Conservation (phyloP, 495 filamentous ascomycete species). For the Penicillium odoratum region DNA sequence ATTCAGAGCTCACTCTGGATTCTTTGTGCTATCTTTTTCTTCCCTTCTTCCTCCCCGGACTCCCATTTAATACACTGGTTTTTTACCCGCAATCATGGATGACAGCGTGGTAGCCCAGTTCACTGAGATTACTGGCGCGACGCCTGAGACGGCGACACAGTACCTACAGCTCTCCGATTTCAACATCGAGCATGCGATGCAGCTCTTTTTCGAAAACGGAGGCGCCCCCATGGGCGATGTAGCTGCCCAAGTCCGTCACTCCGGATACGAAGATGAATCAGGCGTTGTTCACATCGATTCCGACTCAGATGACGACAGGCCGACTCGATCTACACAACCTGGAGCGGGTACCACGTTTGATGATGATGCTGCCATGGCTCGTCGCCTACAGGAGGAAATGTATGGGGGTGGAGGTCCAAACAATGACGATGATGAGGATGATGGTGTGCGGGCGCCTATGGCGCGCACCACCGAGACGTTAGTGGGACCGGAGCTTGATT, state of each 20-base stretch:
- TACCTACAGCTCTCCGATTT: conserved; percentile 82
- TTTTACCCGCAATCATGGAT: conserved; percentile 60
- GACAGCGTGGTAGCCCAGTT: conserved; percentile 51
- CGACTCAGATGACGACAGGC: conserved; percentile 61
- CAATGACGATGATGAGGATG: conserved; percentile 40
- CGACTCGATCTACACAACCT: conserved; percentile 10
- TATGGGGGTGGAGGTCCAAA: conserved; percentile 56
- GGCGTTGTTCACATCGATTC: conserved; percentile 74
- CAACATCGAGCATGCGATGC: conserved; percentile 80
- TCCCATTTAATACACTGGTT: conserved; percentile 34
- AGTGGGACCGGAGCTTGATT: conserved; percentile 66
- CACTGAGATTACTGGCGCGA: conserved; percentile 64
- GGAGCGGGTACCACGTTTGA: conserved; percentile 49
- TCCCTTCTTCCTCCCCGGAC: conserved; percentile 28
- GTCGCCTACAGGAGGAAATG: conserved; percentile 86
- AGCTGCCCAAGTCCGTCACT: conserved; percentile 27
- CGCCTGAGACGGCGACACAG: conserved; percentile 64
- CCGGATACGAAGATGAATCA: conserved; percentile 49
- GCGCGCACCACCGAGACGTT: conserved; percentile 88
- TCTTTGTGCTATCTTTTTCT: not conserved
- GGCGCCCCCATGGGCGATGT: conserved; percentile 52
- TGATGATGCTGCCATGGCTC: conserved; percentile 91
- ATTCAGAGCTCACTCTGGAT: not conserved
- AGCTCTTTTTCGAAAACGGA: conserved; percentile 84
- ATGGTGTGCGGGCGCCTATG: conserved; percentile 85